Percentiles rank a stretch among this genome's conserved stretches.
Conservation (phyloP, 768 basidiomycete species). For the Psilocybe subaeruginosa region DNA sequence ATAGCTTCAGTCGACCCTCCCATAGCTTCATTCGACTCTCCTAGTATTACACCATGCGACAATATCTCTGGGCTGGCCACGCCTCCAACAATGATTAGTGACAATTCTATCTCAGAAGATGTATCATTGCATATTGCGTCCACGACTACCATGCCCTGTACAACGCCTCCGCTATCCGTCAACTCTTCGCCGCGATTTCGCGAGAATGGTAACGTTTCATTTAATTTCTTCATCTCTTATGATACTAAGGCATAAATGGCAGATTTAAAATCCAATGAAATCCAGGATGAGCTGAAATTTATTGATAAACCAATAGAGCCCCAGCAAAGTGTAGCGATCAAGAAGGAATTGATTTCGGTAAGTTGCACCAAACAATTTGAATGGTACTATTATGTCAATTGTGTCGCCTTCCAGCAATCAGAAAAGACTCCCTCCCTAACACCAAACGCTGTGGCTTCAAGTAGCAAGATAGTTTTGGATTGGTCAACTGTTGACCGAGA, state of each 20-base stretch:
- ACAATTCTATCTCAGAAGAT: neutral
- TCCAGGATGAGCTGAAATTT: neutral
- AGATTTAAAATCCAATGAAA: neutral
- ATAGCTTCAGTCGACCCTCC: neutral
- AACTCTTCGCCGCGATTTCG: neutral
- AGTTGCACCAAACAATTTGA: neutral
- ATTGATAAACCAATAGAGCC: neutral
- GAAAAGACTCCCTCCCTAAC: neutral
- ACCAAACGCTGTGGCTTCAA: conserved; percentile 38
- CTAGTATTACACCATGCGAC: neutral
- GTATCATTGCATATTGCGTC: neutral
- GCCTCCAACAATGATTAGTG: neutral
- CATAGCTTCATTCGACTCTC: neutral
- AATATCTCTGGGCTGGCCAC: neutral
- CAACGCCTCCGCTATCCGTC: neutral
- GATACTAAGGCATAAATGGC: neutral
- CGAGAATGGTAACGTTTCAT: conserved; percentile 1
- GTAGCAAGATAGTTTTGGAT: conserved; percentile 29
- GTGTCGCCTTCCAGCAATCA: neutral
- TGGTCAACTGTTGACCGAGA: conserved; percentile 2
- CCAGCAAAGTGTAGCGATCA: neutral
- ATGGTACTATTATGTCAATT: neutral
- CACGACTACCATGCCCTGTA: neutral
- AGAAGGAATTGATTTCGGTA: conserved; percentile 13
- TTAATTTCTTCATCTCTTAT: neutral